Percentiles rank a stretch among this genome's conserved stretches.
phyloP scores from a whole-genome alignment of 257 asterid genomes.

The Nicotiana noctiflora region DNA sequence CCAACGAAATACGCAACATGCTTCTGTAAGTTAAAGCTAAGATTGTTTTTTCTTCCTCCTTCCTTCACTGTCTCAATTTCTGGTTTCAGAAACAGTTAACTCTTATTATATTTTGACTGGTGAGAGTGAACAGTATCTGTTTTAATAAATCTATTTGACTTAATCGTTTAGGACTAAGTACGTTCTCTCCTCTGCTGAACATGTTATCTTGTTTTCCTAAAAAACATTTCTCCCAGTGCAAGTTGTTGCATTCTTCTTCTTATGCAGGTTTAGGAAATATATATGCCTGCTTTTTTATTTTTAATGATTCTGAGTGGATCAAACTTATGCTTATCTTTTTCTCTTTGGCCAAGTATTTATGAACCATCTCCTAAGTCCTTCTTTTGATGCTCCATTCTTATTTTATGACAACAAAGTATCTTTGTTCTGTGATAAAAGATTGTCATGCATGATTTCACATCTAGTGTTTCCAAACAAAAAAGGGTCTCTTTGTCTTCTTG shows the following conservation, averaged over 20 bases:
- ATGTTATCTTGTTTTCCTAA: not conserved
- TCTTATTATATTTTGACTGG: not conserved
- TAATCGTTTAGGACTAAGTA: not conserved
- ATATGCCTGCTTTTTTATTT: not conserved
- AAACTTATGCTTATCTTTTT: not conserved
- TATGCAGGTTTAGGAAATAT: not conserved
- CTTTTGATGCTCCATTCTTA: not conserved
- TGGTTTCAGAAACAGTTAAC: not conserved
- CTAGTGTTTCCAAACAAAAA: not conserved
- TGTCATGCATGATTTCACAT: not conserved
- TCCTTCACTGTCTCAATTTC: not conserved
- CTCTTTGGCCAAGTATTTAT: not conserved
- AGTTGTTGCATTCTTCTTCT: not conserved
- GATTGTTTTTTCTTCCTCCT: not conserved
- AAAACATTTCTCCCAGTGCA: not conserved
- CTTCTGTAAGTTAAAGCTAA: constrained; percentile 54
- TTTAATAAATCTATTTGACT: not conserved
- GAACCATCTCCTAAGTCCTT: not conserved
- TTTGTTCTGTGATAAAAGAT: not conserved
- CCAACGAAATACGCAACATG: constrained; percentile 95
- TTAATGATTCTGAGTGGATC: not conserved
- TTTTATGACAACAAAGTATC: not conserved
- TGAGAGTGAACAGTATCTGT: not conserved
- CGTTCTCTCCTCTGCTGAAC: not conserved
- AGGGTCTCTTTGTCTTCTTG: not conserved